Conservation (phyloP, 2,329 filamentous ascomycete species). For the Sordariomycetes sp. region DNA sequence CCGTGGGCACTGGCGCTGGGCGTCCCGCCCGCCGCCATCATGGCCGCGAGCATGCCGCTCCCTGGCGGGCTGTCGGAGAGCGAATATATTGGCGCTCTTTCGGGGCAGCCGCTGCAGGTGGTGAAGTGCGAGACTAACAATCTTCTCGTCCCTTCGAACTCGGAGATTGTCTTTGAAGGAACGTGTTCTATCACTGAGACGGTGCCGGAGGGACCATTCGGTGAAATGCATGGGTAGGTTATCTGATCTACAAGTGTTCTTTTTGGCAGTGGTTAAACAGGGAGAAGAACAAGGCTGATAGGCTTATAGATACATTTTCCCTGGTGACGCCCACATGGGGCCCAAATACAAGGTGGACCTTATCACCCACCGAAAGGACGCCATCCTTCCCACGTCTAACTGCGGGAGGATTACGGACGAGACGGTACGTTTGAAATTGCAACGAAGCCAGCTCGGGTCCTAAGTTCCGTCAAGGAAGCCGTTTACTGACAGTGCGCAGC, state of each 20-base stretch:
- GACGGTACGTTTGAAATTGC: constrained; percentile 17
- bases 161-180: constrained; percentile 37
- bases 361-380: constrained; percentile 31
- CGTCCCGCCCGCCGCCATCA: constrained; percentile 32
- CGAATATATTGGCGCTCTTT: constrained; percentile 32
- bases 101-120: constrained; percentile 27
- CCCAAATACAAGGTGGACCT: constrained; percentile 27
- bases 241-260: no score
- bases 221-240: constrained; percentile 14
- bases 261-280: no score
- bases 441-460: neutral
- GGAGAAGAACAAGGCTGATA: no score
- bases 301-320: neutral
- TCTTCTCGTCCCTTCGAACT: constrained; percentile 31
- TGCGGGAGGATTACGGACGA: constrained; percentile 30
- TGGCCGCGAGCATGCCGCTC: constrained; percentile 33
- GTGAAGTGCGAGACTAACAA: constrained; percentile 38
- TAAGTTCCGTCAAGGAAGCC: neutral
- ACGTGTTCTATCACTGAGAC: constrained; percentile 27
- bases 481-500: constrained; percentile 4
- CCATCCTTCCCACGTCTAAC: constrained; percentile 33
- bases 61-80: constrained; percentile 32
- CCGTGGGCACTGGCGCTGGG: constrained; percentile 33
- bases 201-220: constrained; percentile 32
- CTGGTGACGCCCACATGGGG: neutral